Base-by-base conservation (phyloP, 176 grass and related monocot genomes). In the Bolboschoenus planiculmis region DNA sequence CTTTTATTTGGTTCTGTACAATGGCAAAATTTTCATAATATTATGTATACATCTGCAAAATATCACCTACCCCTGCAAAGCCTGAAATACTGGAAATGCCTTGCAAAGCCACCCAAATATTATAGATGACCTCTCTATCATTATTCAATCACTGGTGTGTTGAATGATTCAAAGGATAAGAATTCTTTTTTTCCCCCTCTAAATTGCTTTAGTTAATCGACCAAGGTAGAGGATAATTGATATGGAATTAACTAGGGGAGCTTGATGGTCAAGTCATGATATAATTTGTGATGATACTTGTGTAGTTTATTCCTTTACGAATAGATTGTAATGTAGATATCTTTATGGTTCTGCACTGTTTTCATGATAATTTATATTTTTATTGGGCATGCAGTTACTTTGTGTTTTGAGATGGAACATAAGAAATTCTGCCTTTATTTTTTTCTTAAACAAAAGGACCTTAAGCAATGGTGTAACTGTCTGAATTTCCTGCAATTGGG, bases 361-460 rank as follows among this genome's bases (percentile, higher is more conserved):
- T 75, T 7, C 33, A 66, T 66, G 15, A 66, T 66, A 66, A 37
- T 37, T 39, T 48, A 76, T 48, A 44, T 76, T 76, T 71, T 76
- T 76, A 59, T 5, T 10, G 56, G 56, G 27, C 9, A 77, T 10
- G 23, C 10, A 29, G 11, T n/a, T n/a, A n/a, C 23, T 61, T 61
- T 5, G 11, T 65, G 61, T 23, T 71, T 24, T 43, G 35, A 71
- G 71, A 75, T 9, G 10, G 42, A n/a, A 47, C 10, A 40, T n/a
- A 70, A 70, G 7, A 40, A 73, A 11, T 74, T 46, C 42, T 46
- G 20, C 18, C 8, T 13, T 36, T 66, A 18, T 33, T 72, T 4
- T 72, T 72, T 72, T 47, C 21, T 29, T 30, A 48, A 73, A 16
- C 2, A 31, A 31, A 51, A 48, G 8, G 40, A 18, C 15, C 33